phyloP scores from a whole-genome alignment of 1,284 basidiomycete species.

The Austropuccinia psidii region DNA sequence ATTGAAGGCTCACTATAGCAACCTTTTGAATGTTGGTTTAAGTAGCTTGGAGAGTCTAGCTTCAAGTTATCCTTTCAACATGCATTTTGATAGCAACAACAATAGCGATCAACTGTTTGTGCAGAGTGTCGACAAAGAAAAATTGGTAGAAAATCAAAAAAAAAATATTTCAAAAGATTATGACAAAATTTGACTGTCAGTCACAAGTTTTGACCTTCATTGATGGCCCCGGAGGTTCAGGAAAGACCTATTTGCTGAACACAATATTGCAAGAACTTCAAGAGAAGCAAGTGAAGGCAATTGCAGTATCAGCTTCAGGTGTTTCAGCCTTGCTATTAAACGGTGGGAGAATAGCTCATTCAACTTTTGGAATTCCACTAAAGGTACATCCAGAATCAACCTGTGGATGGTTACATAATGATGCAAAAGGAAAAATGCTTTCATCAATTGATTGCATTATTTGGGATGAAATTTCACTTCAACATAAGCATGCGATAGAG shows the following conservation, averaged over 20 bases:
- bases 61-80: too few species aligned
- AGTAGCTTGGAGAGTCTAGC: too few species aligned
- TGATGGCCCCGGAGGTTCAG: neutral
- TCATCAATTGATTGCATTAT: neutral
- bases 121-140: too few species aligned
- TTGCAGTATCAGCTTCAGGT: neutral
- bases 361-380: neutral
- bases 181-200: neutral
- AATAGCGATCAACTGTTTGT: too few species aligned
- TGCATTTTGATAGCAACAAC: too few species aligned
- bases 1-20: too few species aligned
- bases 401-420: neutral
- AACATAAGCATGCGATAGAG: neutral
- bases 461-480: constrained; percentile 12
- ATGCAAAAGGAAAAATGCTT: neutral
- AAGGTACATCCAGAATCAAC: neutral
- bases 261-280: neutral
- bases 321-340: neutral
- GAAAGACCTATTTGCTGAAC: neutral
- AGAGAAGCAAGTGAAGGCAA: accelerated
- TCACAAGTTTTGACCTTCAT: neutral
- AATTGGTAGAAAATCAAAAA: too few species aligned
- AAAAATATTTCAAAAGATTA: too few species aligned
- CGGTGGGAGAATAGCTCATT: neutral
- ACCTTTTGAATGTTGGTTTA: too few species aligned